phyloP scores from a whole-genome alignment of 2,329 filamentous ascomycete species.

The Cucurbitaria berberidis region DNA sequence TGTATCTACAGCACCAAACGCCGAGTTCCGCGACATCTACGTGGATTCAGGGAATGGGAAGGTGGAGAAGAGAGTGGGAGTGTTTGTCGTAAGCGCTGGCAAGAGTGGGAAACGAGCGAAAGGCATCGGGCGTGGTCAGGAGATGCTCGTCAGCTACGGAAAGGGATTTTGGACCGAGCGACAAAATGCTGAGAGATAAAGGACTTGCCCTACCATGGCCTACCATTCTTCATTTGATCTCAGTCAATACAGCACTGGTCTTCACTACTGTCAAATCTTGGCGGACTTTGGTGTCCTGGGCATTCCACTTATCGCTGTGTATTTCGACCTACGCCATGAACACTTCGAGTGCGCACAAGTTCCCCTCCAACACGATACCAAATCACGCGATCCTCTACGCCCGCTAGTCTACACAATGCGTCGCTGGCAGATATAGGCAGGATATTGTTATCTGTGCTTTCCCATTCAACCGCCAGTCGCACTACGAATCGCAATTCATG shows the following conservation, averaged over 20 bases:
- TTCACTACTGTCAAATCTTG: not conserved
- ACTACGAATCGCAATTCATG: too few species aligned
- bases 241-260: not conserved
- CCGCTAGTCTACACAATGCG: too few species aligned
- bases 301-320: not conserved
- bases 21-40: slow-evolving; percentile 53
- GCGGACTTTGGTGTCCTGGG: not conserved
- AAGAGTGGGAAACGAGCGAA: slow-evolving; percentile 56
- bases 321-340: not conserved
- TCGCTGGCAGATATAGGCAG: too few species aligned
- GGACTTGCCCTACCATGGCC: not conserved
- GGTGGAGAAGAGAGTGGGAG: slow-evolving; percentile 56
- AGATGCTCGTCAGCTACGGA: slow-evolving; percentile 62
- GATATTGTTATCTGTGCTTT: too few species aligned
- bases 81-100: slow-evolving; percentile 58
- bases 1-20: slow-evolving; percentile 49
- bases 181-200: slow-evolving; percentile 14
- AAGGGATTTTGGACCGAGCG: slow-evolving; percentile 58
- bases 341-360: too few species aligned
- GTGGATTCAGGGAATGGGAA: slow-evolving; percentile 46
- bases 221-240: not conserved
- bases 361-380: too few species aligned
- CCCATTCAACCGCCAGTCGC: too few species aligned
- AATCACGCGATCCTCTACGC: too few species aligned
- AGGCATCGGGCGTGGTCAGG: slow-evolving; percentile 56